phyloP scores from a whole-genome alignment of 2,329 filamentous ascomycete species.

The Penicillium paneum region DNA sequence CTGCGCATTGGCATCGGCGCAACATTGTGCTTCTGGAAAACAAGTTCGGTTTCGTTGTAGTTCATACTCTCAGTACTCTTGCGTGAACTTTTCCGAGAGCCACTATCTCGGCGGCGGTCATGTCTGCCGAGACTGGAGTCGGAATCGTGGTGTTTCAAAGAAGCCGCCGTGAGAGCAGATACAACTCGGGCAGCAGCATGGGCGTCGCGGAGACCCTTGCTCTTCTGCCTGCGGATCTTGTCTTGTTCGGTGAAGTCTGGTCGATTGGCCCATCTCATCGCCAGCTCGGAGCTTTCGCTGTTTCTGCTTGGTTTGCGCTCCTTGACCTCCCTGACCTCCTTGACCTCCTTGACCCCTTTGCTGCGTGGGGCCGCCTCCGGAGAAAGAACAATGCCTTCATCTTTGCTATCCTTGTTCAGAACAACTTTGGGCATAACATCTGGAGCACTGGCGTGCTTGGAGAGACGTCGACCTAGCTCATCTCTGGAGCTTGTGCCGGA shows the following conservation, averaged over 20 bases:
- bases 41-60: conserved; percentile 52
- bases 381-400: conserved; percentile 57
- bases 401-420: conserved; percentile 56
- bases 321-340: conserved; percentile 44
- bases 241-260: conserved; percentile 52
- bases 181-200: conserved; percentile 56
- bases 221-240: conserved; percentile 52
- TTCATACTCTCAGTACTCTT: conserved; percentile 43
- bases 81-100: conserved; percentile 34
- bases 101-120: conserved; percentile 34
- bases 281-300: conserved; percentile 48
- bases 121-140: conserved; percentile 53
- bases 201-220: conserved; percentile 54
- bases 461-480: conserved; percentile 52
- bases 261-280: conserved; percentile 45
- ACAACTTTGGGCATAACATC: conserved; percentile 61
- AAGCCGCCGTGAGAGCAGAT: conserved; percentile 59
- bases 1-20: conserved; percentile 87
- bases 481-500: conserved; percentile 57
- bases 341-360: conserved; percentile 37
- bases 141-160: conserved; percentile 64
- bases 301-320: conserved; percentile 53
- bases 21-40: conserved; percentile 56
- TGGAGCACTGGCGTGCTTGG: conserved; percentile 60
- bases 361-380: conserved; percentile 50